Percentiles rank a stretch among this genome's conserved stretches.
These are phyloP conservation scores for Fusarium xyrophilum DNA, from an alignment of 2,329 filamentous ascomycete genomes.

Conservation along the genomic window DNA sequence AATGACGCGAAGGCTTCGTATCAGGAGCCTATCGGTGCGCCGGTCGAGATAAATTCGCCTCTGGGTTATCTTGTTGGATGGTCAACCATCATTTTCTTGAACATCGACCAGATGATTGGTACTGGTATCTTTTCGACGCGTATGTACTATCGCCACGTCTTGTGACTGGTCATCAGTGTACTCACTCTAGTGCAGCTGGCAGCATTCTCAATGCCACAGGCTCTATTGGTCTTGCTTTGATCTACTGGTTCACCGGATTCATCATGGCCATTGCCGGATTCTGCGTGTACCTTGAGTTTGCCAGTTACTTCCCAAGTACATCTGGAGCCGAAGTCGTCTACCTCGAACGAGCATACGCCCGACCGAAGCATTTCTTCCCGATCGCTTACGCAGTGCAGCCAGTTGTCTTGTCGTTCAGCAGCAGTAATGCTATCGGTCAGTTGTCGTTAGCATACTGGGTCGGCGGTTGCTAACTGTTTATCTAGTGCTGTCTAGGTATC, in stretches of 20 bases:
- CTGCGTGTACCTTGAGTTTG: conserved; percentile 67
- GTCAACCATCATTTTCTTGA: conserved; percentile 64
- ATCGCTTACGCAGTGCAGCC: conserved; percentile 69
- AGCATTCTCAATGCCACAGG: conserved; percentile 65
- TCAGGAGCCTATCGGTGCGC: conserved; percentile 68
- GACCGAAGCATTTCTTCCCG: conserved; percentile 69
- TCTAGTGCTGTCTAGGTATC: conserved; percentile 65
- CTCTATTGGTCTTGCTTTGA: conserved; percentile 66
- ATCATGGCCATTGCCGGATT: conserved; percentile 63
- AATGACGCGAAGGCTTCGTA: conserved; percentile 56
- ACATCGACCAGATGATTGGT: conserved; percentile 68
- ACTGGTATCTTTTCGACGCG: conserved; percentile 70
- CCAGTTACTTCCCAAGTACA: conserved; percentile 70
- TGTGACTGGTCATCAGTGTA: too few species aligned
- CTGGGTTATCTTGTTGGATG: conserved; percentile 65
- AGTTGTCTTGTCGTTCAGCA: conserved; percentile 69
- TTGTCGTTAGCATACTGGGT: accelerated
- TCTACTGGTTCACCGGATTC: conserved; percentile 71
- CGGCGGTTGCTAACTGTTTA: accelerated
- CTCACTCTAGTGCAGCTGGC: too few species aligned
- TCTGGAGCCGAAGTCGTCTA: conserved; percentile 72
- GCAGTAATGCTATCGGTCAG: conserved; percentile 64
- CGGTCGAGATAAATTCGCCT: conserved; percentile 64
- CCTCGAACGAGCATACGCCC: conserved; percentile 70
- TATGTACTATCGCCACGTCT: conserved; percentile 45